Evolutionary conservation across 441 rosid species (phyloP), one percentile per base, ranked within the genome.

Genomic region (Pelargonium australe): DNA sequence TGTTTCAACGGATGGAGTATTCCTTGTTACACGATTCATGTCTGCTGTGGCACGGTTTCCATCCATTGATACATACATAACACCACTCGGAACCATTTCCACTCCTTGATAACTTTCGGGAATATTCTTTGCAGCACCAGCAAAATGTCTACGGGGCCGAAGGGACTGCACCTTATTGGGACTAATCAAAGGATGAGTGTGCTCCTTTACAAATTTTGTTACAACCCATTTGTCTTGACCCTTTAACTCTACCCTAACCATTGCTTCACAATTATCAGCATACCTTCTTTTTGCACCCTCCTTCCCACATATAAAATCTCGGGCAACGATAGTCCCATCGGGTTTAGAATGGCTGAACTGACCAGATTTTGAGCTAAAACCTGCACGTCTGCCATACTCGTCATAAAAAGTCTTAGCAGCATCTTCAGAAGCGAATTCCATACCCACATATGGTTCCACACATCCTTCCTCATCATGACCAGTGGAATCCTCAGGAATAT

Each of bases 101-200:
- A 72, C 80, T 68, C 85, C 82, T 71, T 76, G 87, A 71, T 47
- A 85, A 66, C 74, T 81, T 67, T 86, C 88, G n/a, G 78, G 57
- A 34, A 75, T 65, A 77, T 74, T 70, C 71, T 89, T 91, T 25
- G 80, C 79, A 5, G 90, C 81, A 60, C 84, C 95, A 0, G 94
- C 91, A 73, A 91, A 91, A 85, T 91, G 95, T 82, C 96, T 88
- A 44, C 89, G 93, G 16, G 96, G 95, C 7, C 90, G 85, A 76
- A 92, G 87, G 76, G 80, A 84, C 47, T 90, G 96, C 69, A 89
- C 85, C 57, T 88, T 89, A 55, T 78, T 75, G 7, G 91, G 80
- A 85, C 77, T 84, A 23, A 68, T 71, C 75, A 85, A 55, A 1
- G 87, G 80, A 82, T 95, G 98, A 63, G 6, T 78, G 72, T 95